Conservation (phyloP, 106 monocot genomes). For the Xerophyta viscosa region DNA sequence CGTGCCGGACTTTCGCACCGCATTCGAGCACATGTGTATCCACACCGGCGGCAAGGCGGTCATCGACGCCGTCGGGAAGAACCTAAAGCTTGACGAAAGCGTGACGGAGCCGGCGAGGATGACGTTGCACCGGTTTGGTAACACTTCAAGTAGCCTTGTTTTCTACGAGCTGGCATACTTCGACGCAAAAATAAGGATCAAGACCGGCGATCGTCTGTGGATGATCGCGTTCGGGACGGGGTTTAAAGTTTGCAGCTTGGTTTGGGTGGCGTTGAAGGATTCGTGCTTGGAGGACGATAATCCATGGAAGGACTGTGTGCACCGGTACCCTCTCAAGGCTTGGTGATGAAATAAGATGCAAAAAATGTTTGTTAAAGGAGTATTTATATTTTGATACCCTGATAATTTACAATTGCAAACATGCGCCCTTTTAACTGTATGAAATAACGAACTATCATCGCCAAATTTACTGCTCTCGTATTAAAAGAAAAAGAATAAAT, state of each 20-base stretch:
- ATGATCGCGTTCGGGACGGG: conserved; percentile 84
- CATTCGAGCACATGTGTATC: conserved; percentile 83
- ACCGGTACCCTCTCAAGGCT: conserved; percentile 40
- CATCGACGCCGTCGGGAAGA: conserved; percentile 36
- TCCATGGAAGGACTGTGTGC: conserved; percentile 59
- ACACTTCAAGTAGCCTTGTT: conserved; percentile 70
- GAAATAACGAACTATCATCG: too few relatives aligned
- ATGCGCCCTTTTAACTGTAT: too few relatives aligned
- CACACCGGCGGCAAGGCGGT: conserved; percentile 90
- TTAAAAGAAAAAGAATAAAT: too few relatives aligned
- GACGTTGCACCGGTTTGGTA: conserved; percentile 72
- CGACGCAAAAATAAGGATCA: conserved; percentile 57
- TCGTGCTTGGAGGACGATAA: conserved; percentile 34
- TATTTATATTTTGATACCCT: too few relatives aligned
- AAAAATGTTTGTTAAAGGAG: too few relatives aligned
- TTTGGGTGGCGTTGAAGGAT: conserved; percentile 39
- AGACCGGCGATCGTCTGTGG: conserved; percentile 55
- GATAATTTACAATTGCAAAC: too few relatives aligned
- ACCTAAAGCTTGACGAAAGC: conserved; percentile 24
- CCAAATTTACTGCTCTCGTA: too few relatives aligned
- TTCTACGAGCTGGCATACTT: conserved; percentile 82
- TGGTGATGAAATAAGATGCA: too few relatives aligned
- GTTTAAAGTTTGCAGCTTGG: conserved; percentile 65
- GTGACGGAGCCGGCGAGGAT: conserved; percentile 63
- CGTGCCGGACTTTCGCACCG: conserved; percentile 62